These are phyloP conservation scores for Vitellaria paradoxa DNA, from an alignment of 179 eudicot genomes.

Conservation along the genomic window DNA sequence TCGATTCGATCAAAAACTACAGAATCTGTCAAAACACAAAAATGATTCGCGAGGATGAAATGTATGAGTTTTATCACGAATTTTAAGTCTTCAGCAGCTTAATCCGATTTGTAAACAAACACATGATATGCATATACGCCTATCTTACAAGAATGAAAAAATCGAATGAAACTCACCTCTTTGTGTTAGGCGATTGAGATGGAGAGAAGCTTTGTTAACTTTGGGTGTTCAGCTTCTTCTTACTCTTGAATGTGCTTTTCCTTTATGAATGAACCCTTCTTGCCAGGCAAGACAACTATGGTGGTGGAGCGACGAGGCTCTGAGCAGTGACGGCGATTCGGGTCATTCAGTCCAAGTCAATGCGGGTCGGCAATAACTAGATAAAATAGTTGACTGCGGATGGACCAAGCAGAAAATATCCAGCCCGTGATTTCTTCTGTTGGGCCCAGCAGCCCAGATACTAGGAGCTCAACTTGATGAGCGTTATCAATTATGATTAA, in stretches of 20 bases:
- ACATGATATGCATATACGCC: not conserved
- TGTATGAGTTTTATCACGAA: not conserved
- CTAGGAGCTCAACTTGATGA: too few relatives aligned
- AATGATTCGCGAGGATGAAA: not conserved
- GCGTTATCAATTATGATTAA: too few relatives aligned
- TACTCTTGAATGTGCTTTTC: too few relatives aligned
- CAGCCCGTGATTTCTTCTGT: too few relatives aligned
- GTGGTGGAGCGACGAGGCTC: not conserved
- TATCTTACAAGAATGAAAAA: not conserved
- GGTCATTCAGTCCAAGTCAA: not conserved
- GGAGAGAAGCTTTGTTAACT: not conserved
- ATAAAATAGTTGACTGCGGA: not conserved
- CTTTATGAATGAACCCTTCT: not conserved
- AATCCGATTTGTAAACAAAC: not conserved
- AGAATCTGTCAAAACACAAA: conserved; percentile 10
- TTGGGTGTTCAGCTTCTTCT: not conserved
- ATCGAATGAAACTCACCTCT: not conserved
- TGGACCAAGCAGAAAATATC: too few relatives aligned
- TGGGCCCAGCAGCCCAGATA: not conserved
- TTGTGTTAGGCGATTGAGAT: not conserved
- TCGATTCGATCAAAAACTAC: conserved; percentile 17
- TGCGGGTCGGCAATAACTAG: not conserved
- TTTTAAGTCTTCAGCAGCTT: not conserved
- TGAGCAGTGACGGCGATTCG: not conserved
- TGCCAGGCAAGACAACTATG: conserved; percentile 10